These are phyloP conservation scores for Parathielavia appendiculata DNA, from an alignment of 495 filamentous ascomycete species.

Conservation along the genomic window DNA sequence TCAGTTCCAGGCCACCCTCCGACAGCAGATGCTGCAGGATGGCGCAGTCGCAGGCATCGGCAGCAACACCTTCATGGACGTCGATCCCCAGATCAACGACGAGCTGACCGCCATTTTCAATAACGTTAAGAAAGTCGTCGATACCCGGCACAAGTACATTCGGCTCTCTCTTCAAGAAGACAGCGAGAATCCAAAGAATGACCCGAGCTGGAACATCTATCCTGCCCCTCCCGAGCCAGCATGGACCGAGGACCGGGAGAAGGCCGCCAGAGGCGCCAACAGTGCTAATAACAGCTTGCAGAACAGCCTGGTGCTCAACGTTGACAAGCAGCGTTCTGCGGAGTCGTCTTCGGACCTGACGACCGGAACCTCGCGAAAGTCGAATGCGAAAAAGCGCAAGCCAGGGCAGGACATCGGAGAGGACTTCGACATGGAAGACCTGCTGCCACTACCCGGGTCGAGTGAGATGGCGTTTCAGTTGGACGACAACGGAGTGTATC, in stretches of 20 bases:
- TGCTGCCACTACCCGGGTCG: slow-evolving; percentile 62
- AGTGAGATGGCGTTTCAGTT: slow-evolving; percentile 69
- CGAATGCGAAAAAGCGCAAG: slow-evolving; percentile 59
- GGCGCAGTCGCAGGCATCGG: slow-evolving; percentile 30
- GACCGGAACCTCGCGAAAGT: slow-evolving; percentile 28
- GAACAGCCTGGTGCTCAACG: slow-evolving; percentile 50
- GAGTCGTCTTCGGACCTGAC: slow-evolving; percentile 8
- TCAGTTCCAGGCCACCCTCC: slow-evolving; percentile 24
- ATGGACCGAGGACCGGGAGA: slow-evolving; percentile 69
- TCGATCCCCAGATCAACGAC: slow-evolving; percentile 65
- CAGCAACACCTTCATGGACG: slow-evolving; percentile 46
- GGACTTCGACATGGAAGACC: slow-evolving; percentile 70
- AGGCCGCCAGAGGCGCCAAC: slow-evolving; percentile 34
- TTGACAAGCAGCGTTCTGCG: slow-evolving; percentile 28
- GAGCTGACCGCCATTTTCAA: slow-evolving; percentile 81
- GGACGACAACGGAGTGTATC: slow-evolving; percentile 81
- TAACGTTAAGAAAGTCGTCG: slow-evolving; percentile 77
- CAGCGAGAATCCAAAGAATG: slow-evolving; percentile 80
- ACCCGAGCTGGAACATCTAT: slow-evolving; percentile 79
- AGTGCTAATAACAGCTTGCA: slow-evolving; percentile 48
- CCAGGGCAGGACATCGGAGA: slow-evolving; percentile 80
- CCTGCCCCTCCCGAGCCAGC: slow-evolving; percentile 84
- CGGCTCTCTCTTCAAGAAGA: slow-evolving; percentile 75
- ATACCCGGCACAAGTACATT: slow-evolving; percentile 86
- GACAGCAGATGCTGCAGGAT: slow-evolving; percentile 29